Conservation (phyloP, 164 flowering plant species). For the Taxillus chinensis region DNA sequence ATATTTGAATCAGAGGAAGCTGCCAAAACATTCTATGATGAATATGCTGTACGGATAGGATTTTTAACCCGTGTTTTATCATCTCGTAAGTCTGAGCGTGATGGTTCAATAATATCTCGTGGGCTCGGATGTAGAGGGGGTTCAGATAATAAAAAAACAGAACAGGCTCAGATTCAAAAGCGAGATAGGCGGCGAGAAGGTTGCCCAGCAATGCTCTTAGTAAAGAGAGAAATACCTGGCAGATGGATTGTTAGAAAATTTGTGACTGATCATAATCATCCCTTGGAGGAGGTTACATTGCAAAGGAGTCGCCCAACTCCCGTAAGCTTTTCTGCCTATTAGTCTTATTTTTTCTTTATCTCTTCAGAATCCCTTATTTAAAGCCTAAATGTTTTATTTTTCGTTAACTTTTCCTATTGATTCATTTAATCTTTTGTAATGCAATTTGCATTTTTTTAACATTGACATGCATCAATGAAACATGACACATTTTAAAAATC, state of each 20-base stretch:
- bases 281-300: constrained; percentile 31
- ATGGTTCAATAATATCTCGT: constrained; percentile 42
- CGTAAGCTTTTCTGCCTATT: constrained; percentile 23
- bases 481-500: no score
- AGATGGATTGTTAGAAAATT: constrained; percentile 53
- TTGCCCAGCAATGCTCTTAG: constrained; percentile 28
- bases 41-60: constrained; percentile 39
- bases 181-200: constrained; percentile 27
- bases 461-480: no score
- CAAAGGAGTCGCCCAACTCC: constrained; percentile 34
- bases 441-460: no score
- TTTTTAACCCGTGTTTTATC: constrained; percentile 36
- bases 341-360: background rate
- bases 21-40: constrained; percentile 41
- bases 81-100: constrained; percentile 42
- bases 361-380: background rate
- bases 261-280: constrained; percentile 63
- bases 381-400: background rate
- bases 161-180: constrained; percentile 15
- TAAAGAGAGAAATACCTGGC: constrained; percentile 45
- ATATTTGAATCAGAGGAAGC: constrained; percentile 46
- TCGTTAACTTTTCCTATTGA: no score
- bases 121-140: constrained; percentile 34
- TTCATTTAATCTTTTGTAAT: no score
- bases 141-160: constrained; percentile 14